Conservation (phyloP, 441 rosid species). For the Populus hybrid region DNA sequence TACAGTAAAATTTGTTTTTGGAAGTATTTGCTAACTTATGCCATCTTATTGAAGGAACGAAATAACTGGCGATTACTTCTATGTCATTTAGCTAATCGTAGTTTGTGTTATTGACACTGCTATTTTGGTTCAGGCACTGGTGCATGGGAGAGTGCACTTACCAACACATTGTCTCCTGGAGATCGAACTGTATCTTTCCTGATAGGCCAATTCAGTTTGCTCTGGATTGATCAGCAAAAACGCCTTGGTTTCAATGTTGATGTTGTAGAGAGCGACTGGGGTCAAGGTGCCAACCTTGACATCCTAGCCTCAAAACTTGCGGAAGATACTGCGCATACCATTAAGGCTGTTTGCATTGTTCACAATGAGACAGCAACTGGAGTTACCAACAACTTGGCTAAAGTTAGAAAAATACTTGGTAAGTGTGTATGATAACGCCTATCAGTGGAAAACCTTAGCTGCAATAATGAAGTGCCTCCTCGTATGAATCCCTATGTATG, state of each 20-base stretch:
- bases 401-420: slow-evolving; percentile 83
- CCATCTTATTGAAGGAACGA: background rate
- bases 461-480: background rate
- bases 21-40: background rate
- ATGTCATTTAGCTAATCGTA: background rate
- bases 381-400: slow-evolving; percentile 87
- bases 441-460: background rate
- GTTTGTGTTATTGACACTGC: background rate
- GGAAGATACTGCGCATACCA: slow-evolving; percentile 63
- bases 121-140: slow-evolving; percentile 63
- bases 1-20: background rate
- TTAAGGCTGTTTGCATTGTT: slow-evolving; percentile 94
- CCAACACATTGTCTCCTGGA: slow-evolving; percentile 96
- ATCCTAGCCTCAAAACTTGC: slow-evolving; percentile 73
- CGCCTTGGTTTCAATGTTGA: slow-evolving; percentile 93
- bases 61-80: background rate
- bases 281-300: slow-evolving; percentile 92
- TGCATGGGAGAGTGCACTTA: slow-evolving; percentile 99
- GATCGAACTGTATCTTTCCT: slow-evolving; percentile 85
- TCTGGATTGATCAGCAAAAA: slow-evolving; percentile 98
- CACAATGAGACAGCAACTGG: slow-evolving; percentile 98
- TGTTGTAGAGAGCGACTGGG: slow-evolving; percentile 95
- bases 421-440: slow-evolving; percentile 12
- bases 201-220: slow-evolving; percentile 94
- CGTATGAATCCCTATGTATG: background rate